Evolutionary conservation across 1,284 basidiomycete species (phyloP).

Genomic region (Papiliotrema terrestris): DNA sequence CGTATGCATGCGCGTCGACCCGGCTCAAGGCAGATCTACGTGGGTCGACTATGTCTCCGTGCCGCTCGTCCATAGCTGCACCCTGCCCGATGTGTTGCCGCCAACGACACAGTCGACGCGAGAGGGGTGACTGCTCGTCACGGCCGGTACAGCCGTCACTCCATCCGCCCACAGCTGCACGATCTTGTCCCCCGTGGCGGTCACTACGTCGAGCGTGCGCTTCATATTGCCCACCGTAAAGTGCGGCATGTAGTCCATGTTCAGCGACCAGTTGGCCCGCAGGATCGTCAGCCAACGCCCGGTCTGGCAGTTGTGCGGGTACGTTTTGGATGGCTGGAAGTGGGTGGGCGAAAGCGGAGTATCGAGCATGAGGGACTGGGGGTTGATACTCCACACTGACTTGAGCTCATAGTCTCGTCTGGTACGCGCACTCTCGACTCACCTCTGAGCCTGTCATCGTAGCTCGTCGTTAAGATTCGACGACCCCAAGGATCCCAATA

Average conservation of each 20-base stretch:
- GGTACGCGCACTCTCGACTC: slow-evolving; percentile 3
- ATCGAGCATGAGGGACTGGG: slow-evolving; percentile 28
- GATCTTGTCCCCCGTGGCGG: slow-evolving; percentile 43
- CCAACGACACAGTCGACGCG: slow-evolving; percentile 45
- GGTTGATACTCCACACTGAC: slow-evolving; percentile 49
- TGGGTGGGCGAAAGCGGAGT: slow-evolving; percentile 24
- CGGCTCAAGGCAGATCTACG: too few relatives aligned
- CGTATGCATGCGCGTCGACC: too few relatives aligned
- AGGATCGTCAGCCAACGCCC: slow-evolving; percentile 52
- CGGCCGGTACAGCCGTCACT: slow-evolving; percentile 50
- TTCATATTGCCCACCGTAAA: slow-evolving; percentile 53
- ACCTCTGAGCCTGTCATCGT: slow-evolving; percentile 50
- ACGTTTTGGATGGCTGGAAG: slow-evolving; percentile 33
- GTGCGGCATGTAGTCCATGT: slow-evolving; percentile 48
- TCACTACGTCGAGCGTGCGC: slow-evolving; percentile 46
- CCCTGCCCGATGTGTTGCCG: slow-evolving; percentile 47
- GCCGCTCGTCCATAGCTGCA: slow-evolving; percentile 37
- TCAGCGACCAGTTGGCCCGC: slow-evolving; percentile 50
- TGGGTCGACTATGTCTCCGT: too few relatives aligned
- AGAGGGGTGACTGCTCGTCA: slow-evolving; percentile 49
- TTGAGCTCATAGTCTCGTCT: background rate
- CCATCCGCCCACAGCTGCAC: slow-evolving; percentile 35
- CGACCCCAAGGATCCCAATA: slow-evolving; percentile 53
- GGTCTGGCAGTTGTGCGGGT: slow-evolving; percentile 52
- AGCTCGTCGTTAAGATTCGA: slow-evolving; percentile 48